Conservation (phyloP, 1,284 basidiomycete genomes). For the Psilocybe mexicana region DNA sequence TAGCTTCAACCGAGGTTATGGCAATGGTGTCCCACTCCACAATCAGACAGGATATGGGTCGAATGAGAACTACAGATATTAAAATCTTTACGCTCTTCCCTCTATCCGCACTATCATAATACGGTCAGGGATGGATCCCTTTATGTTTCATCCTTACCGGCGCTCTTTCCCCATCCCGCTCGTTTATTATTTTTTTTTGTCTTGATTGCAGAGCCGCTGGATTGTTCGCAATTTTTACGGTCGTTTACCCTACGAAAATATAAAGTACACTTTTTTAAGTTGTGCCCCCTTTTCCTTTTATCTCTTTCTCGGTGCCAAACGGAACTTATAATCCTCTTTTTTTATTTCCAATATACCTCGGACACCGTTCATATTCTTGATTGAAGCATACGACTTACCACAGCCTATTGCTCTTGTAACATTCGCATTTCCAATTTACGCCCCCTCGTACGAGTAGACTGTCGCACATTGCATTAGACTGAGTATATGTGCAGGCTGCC, state of each 20-base stretch:
- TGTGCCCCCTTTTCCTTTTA: neutral
- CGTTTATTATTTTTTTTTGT: conserved; percentile 19
- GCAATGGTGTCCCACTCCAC: conserved; percentile 58
- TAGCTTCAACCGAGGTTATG: conserved; percentile 47
- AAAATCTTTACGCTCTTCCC: neutral
- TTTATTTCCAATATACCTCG: conserved; percentile 20
- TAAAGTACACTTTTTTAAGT: conserved; percentile 16
- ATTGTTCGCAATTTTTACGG: conserved; percentile 26
- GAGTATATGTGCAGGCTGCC: neutral
- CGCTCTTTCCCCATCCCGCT: conserved; percentile 26
- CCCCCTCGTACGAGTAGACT: neutral
- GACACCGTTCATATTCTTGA: conserved; percentile 9
- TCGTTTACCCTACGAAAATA: conserved; percentile 17
- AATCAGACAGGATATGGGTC: conserved; percentile 52
- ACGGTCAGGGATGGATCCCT: conserved; percentile 17
- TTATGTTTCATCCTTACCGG: conserved; percentile 17
- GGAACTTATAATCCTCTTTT: conserved; percentile 9
- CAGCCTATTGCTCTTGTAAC: conserved; percentile 1
- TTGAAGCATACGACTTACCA: conserved; percentile 6
- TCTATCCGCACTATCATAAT: conserved; percentile 4
- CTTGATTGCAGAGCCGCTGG: conserved; percentile 29
- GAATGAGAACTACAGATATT: conserved; percentile 8
- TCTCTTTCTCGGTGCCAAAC: neutral
- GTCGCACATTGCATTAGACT: no score
- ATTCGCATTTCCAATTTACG: neutral